These are phyloP conservation scores for Plasmodium sp. DNA, from an alignment of 169 alveolate species.

Conservation along the genomic window DNA sequence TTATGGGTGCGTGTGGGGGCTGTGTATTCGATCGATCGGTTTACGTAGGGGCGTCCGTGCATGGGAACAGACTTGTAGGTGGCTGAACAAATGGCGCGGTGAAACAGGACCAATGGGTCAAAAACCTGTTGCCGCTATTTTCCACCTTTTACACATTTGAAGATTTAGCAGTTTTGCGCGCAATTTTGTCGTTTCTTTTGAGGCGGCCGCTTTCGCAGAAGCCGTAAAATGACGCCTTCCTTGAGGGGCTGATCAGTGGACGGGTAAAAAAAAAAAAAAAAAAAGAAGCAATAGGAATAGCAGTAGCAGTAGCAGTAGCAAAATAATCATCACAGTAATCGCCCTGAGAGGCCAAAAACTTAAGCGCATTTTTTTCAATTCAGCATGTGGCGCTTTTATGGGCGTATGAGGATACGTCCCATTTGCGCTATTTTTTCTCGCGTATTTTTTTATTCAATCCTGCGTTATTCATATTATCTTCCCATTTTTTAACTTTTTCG, in stretches of 20 bases:
- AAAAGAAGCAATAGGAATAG: not conserved
- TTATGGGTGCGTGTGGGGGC: not conserved
- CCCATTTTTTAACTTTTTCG: not conserved
- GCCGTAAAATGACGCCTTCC: not conserved
- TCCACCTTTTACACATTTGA: not conserved
- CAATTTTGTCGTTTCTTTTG: not conserved
- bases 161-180: not conserved
- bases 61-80: not conserved
- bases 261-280: not conserved
- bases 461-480: not conserved
- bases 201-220: not conserved
- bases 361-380: not conserved
- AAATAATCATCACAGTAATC: not conserved
- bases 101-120: not conserved
- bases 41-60: not conserved
- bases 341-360: not conserved
- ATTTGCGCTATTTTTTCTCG: no score
- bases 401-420: not conserved
- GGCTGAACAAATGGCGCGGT: not conserved
- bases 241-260: not conserved
- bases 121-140: not conserved
- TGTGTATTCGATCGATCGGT: not conserved
- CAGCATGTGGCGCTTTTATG: not conserved
- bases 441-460: not conserved
- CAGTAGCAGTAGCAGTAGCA: no score